Evolutionary conservation across 2,329 filamentous ascomycete genomes (phyloP), one percentile per base, ranked within the genome.

Genomic region (Spiromastix sp.): DNA sequence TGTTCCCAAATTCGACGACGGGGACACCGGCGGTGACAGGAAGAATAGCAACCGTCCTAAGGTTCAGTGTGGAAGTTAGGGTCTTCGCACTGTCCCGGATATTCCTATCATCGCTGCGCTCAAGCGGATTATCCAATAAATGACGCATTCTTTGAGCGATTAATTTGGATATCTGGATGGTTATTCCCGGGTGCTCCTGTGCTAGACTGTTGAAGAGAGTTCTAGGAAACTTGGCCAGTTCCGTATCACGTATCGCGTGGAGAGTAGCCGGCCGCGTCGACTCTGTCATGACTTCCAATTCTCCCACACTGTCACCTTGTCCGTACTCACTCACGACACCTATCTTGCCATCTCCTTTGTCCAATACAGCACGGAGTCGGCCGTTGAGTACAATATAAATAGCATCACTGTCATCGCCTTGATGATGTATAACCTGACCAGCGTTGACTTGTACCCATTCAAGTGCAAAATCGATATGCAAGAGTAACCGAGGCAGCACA

Each of bases 381-480:
- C 91, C 91, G 48, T 98, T 98, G 11, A 98, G 71, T 2, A 98
- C 91, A 42, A 98, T 87, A 50, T 96, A 98, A 26, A 98, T 98
- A 1, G 93, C 89, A 57, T 98, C 91, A 50, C 91, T 98, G 46
- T 96, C 91, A 46, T 98, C 87, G 2, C 79, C 79, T 57, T 93
- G 83, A 46, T 93, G 85, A 55, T 93, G 94, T 22, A 98, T 83
- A 7, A 95, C 83, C 54, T 98, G 86, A 0, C 91, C 87, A 3
- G 91, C 85, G 58, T 85, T 86, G 42, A 98, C 86, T 54, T 98
- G 93, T 3, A 95, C 79, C 91, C 93, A 98, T 64, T 98, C 93
- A 12, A 98, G 69, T 3, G 91, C 91, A 61, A 98, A 98, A 58
- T 98, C 91, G 44, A 98, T 96, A 51, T 98, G 91, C 11, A 95